phyloP scores from a whole-genome alignment of 208 protist genomes.

The Trypanosoma scelopori region DNA sequence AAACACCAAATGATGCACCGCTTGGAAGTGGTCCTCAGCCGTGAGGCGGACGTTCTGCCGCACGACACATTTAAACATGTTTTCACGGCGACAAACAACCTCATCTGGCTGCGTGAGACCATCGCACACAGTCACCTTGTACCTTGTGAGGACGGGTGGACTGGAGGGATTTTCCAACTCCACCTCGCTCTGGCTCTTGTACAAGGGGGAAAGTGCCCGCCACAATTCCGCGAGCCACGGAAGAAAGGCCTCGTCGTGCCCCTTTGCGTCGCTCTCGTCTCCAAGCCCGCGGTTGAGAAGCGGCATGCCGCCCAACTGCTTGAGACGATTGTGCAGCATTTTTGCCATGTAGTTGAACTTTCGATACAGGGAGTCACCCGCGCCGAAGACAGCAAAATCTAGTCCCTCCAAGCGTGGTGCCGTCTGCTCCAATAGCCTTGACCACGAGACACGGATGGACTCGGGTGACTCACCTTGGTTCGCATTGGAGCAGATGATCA shows the following conservation, averaged over 20 bases:
- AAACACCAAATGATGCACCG: conserved; percentile 57
- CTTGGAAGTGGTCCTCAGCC: conserved; percentile 56
- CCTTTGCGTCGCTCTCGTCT: conserved; percentile 90
- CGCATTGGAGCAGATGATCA: conserved; percentile 78
- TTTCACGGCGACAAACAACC: conserved; percentile 22
- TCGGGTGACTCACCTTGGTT: conserved; percentile 85
- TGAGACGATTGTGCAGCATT: conserved; percentile 90
- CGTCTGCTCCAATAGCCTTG: conserved; percentile 39
- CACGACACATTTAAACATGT: conserved; percentile 45
- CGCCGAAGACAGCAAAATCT: conserved; percentile 87
- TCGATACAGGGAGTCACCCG: conserved; percentile 87
- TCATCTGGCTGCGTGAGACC: neutral
- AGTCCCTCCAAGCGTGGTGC: conserved; percentile 51
- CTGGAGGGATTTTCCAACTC: conserved; percentile 20
- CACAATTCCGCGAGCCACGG: conserved; percentile 75
- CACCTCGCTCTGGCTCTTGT: neutral
- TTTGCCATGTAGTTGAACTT: conserved; percentile 94
- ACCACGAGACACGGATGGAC: conserved; percentile 72
- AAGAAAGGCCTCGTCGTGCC: conserved; percentile 64
- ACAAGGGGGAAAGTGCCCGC: conserved; percentile 37
- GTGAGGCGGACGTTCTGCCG: conserved; percentile 53
- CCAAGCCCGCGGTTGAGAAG: conserved; percentile 82
- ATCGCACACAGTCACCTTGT: conserved; percentile 23
- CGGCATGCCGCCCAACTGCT: conserved; percentile 72
- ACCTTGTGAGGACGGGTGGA: conserved; percentile 33